Evolutionary conservation across 441 rosid genomes (phyloP), one percentile per base, ranked within the genome.

Genomic region (Rhodomyrtus psidioides): DNA sequence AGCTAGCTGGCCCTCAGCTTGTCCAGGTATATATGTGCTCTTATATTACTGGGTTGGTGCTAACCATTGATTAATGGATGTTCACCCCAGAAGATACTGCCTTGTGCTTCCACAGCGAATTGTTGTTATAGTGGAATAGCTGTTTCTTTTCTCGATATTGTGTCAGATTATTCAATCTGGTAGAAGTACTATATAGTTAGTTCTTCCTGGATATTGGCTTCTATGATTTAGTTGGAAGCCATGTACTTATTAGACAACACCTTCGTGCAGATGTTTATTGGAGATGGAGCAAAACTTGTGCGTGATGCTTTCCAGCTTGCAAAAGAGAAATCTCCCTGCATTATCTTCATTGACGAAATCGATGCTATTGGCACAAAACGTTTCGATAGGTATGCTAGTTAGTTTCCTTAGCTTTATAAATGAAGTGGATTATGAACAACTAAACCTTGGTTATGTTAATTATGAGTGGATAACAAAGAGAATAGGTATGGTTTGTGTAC

Each of bases 281-380:
- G 99, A 86, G 99, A 96, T 81, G 99, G 99, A 88, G 99, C 99
- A 60, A 97, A 97, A 88, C 98, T 97, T 90, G 99, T 97, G 39
- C 98, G 98, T n/a, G 99, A 97, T 95, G 98, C 99, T 24, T 97
- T 97, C 91, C 99, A 94, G 86, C 98, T 97, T 60, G 99, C 99
- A 54, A 97, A 97, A 89, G 99, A 97, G 90, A 97, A 96, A 89
- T 97, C 99, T 81, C 99, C 99, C 3, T 97, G 99, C 92, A 97
- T 97, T 89, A 97, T 96, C 87, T 97, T 97, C 87, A 96, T 97
- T 53, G 99, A 97, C 91, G 99, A 97, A 91, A 97, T 97, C 57
- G 99, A 97, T 84, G 99, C 99, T n/a, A 97, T 97, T 56, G 99
- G 99, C 10, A 96, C 99, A 75, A 97, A 96, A 91, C 97, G 99